Conservation (phyloP, 208 protist species). For the Acanthamoeba sp. region DNA sequence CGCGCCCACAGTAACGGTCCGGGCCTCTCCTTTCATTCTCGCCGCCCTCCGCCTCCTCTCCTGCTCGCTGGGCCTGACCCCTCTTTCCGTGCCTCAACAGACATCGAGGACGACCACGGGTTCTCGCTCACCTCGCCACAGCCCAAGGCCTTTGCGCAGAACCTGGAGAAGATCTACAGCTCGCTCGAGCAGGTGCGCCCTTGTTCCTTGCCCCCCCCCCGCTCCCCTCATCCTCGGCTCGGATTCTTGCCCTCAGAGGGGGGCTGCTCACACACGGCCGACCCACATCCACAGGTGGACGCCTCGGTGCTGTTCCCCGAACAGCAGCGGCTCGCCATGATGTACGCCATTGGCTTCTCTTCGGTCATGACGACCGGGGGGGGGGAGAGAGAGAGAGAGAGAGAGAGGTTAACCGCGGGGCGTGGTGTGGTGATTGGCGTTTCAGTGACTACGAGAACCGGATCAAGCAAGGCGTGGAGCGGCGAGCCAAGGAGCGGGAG, state of each 20-base stretch:
- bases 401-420: too few relatives aligned
- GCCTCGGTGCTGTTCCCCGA: not conserved
- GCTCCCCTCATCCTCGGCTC: not conserved
- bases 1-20: constrained; percentile 5
- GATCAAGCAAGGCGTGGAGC: constrained; percentile 34
- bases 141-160: constrained; percentile 3
- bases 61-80: not conserved
- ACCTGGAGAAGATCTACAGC: constrained; percentile 51
- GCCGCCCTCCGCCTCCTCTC: too few relatives aligned
- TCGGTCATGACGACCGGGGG: not conserved
- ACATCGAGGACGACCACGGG: not conserved
- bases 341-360: not conserved
- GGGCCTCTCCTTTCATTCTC: not conserved
- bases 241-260: too few relatives aligned
- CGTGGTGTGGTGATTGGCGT: too few relatives aligned
- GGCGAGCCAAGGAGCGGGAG: constrained; percentile 31
- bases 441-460: constrained; percentile 6
- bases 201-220: not conserved
- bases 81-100: not conserved
- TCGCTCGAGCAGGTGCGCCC: not conserved
- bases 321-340: not conserved
- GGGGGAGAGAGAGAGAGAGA: too few relatives aligned
- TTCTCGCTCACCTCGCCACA: constrained; percentile 20
- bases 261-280: too few relatives aligned
- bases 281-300: not conserved